phyloP scores from a whole-genome alignment of 208 protist genomes.

The Leishmania tarentolae region DNA sequence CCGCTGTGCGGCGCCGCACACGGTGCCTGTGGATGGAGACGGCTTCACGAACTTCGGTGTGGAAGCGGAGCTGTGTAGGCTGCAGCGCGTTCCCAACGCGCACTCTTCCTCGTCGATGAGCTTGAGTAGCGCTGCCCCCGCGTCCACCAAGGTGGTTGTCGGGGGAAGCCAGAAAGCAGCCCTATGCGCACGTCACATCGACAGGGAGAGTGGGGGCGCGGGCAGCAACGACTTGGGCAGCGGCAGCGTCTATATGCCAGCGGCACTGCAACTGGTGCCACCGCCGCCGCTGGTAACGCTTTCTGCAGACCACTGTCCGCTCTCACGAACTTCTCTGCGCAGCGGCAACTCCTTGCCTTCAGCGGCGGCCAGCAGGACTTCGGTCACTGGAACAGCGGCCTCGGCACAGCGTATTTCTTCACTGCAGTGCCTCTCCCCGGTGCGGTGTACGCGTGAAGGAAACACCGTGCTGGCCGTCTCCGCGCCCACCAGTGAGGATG shows the following conservation, averaged over 20 bases:
- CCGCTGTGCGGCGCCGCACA: neutral
- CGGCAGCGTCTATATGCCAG: neutral
- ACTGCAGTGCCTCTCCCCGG: neutral
- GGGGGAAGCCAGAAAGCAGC: neutral
- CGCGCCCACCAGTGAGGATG: neutral
- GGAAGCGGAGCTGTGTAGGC: constrained; percentile 20
- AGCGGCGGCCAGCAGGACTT: neutral
- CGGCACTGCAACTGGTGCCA: constrained; percentile 16
- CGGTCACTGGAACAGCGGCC: neutral
- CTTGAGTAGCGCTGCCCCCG: neutral
- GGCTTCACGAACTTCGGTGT: constrained; percentile 1
- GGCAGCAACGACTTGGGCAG: neutral
- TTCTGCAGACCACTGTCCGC: neutral
- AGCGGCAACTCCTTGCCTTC: neutral
- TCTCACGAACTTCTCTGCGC: neutral
- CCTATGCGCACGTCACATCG: neutral
- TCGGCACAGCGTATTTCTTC: neutral
- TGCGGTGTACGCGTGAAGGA: neutral
- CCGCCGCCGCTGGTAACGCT: constrained; percentile 14
- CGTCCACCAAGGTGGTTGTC: neutral
- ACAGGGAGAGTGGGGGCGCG: neutral
- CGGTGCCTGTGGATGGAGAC: neutral
- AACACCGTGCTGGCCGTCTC: neutral
- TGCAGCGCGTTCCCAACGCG: neutral
- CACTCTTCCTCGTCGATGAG: neutral